Conservation (phyloP, 352 stramenopile species). For the Phytophthora ohioensis region DNA sequence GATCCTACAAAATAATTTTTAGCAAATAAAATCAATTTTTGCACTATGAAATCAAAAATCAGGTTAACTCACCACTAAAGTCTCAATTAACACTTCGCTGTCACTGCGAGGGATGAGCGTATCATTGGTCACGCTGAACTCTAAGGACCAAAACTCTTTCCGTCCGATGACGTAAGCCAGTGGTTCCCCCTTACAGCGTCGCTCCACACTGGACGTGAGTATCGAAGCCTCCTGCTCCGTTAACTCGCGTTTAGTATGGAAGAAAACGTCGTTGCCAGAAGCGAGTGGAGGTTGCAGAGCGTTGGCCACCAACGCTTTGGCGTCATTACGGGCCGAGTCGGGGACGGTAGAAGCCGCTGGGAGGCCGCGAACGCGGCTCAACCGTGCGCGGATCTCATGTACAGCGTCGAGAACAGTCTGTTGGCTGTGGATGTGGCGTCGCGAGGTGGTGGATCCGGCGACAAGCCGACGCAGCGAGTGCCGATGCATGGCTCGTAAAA, state of each 20-base stretch:
- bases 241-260: conserved; percentile 59
- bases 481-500: conserved; percentile 1
- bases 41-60: background rate
- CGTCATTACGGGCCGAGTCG: conserved; percentile 40
- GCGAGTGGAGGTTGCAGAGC: conserved; percentile 50
- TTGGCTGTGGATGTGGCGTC: conserved; percentile 22
- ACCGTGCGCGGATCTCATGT: conserved; percentile 32
- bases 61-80: conserved; percentile 52
- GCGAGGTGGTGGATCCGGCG: background rate
- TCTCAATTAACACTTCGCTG: conserved; percentile 84
- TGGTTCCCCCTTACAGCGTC: conserved; percentile 57
- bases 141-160: conserved; percentile 85
- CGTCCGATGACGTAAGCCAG: conserved; percentile 72
- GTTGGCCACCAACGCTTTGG: conserved; percentile 66
- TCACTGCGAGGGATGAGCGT: conserved; percentile 87
- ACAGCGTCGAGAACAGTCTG: conserved; percentile 33
- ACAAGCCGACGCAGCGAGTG: background rate
- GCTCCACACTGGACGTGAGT: conserved; percentile 35
- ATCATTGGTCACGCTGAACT: conserved; percentile 57
- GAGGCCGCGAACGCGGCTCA: conserved; percentile 10
- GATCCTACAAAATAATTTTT: conserved; percentile 28
- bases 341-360: conserved; percentile 3
- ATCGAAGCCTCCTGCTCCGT: conserved; percentile 40
- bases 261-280: conserved; percentile 64
- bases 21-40: background rate